Base-by-base conservation (phyloP, 192 early-diverging fungal species). In the Linnemannia schmuckeri region DNA sequence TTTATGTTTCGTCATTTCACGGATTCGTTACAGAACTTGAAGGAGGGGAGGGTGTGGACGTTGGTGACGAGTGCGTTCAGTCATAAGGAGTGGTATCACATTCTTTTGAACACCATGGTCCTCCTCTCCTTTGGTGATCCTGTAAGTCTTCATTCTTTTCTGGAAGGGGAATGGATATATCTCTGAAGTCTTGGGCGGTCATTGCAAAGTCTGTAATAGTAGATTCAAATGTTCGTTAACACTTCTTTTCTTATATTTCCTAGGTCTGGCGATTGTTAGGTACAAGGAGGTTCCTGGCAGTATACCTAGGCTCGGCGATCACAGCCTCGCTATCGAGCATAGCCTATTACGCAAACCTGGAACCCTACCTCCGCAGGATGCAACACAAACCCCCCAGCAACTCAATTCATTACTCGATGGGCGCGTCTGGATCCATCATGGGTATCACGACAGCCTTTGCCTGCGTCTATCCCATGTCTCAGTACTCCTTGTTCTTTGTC, bases 381-480 rank as follows among this genome's bases (percentile, higher is more conserved):
- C 83, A 87, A 35, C 76, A 82, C 42, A 86, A 86, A 61, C 79
- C 79, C 5, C 24, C 9, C 13, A 71, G 40, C 35, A 52, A 69
- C 47, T 9, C 46, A 5, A 18, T 70, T 35, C 49, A 88, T 12
- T 88, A 80, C 61, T 90, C 91, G 0, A 40, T 92, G 37, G 91
- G 91, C n/a, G 90, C 91, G 55, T 92, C 91, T 12, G 89, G 90
- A 24, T 42, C 84, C 9, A 61, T 86, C 17, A 92, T 91, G 90
- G 91, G 91, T 7, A 85, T 92, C 17, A 90, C 90, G 3, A 90
- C 91, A 0, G 88, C 90, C 13, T 91, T 89, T 77, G 91, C 91
- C 0, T 86, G 84, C 33, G 79, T 86, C 2, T 70, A 81, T 74
- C 91, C 91, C n/a, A 55, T 70, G 75, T 85, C 91, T 3, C 85